Evolutionary conservation across 139 green algal species (phyloP), one percentile per base, ranked within the genome.

Genomic region (Asterochloris sp.): DNA sequence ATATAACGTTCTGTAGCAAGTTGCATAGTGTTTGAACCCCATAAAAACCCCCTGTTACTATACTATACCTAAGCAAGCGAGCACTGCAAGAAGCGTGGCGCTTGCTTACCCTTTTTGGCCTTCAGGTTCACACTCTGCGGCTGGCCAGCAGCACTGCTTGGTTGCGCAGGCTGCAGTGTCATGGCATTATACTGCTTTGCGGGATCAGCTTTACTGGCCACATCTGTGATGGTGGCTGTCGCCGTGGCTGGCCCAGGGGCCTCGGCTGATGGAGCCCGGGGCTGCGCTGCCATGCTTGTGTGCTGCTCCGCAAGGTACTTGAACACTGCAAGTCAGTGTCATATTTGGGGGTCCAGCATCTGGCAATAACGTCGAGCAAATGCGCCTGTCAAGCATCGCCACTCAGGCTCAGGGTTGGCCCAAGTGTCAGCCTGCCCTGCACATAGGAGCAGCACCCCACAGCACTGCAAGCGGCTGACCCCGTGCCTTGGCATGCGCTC

Each of bases 291-390:
- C 67, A 76, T 91, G 92, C 61, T 86, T 83, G 88, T 69, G 78
- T 90, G 76, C 27, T 90, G 84, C 76, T 94, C 88, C 13, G 85
- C 88, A 23, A 94, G 78, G 82, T 92, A 93, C 0, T 85, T 84
- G 84, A 92, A 93, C 64, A 93, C 89, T 88, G 83, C 79, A 84
- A 19, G 0, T 60, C 16, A 54, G 38, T 13, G n/a, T 61, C 17
- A 2, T 54, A 6, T 54, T 54, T 54, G 38, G 38, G n/a, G 38
- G 38, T 54, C 38, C 38, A 54, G 38, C 38, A 6, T 54, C 6
- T 54, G 38, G 38, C 38, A 54, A 6, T 6, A 10, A 54, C 38
- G 2, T 10, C 38, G 6, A 54, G 6, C 4, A 54, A 54, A 54
- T 54, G 38, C 38, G 6, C 38, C 38, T 54, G 38, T 54, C 38